Evolutionary conservation across 2,329 filamentous ascomycete species (phyloP).

Genomic region (Acrocalymma vagum): DNA sequence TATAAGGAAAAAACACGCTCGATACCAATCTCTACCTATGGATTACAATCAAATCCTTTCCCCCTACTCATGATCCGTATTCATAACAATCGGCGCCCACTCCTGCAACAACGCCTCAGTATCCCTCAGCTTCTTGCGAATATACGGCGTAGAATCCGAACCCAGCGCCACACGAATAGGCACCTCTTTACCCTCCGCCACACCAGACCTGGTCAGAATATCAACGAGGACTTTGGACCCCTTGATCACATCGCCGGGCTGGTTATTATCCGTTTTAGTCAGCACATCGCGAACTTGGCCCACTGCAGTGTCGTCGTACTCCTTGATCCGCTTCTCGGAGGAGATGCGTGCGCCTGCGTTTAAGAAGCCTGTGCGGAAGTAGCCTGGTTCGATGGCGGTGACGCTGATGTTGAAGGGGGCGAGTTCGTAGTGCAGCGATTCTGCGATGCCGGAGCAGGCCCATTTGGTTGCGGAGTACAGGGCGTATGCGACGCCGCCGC

Average conservation of each 20-base stretch:
- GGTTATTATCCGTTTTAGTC: conserved; percentile 53
- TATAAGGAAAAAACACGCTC: too few relatives aligned
- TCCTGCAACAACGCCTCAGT: conserved; percentile 34
- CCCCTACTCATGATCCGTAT: conserved; percentile 24
- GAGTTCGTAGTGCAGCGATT: conserved; percentile 54
- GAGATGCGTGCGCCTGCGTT: conserved; percentile 28
- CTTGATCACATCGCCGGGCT: conserved; percentile 65
- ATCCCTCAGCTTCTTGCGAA: conserved; percentile 26
- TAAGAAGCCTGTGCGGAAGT: conserved; percentile 61
- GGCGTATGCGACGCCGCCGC: conserved; percentile 48
- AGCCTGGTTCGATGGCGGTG: conserved; percentile 59
- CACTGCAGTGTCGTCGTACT: conserved; percentile 46
- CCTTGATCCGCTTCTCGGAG: conserved; percentile 27
- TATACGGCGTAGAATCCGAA: conserved; percentile 12
- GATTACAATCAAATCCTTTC: too few relatives aligned
- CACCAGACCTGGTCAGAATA: conserved; percentile 61
- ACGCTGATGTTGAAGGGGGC: conserved; percentile 55
- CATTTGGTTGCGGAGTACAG: conserved; percentile 60
- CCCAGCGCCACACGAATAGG: conserved; percentile 66
- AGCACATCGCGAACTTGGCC: conserved; percentile 43
- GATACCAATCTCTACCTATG: too few relatives aligned
- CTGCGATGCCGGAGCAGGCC: conserved; percentile 52
- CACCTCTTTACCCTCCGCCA: conserved; percentile 58
- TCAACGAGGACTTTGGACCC: conserved; percentile 63
- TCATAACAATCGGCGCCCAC: conserved; percentile 42